Conservation (phyloP, 2,329 filamentous ascomycete genomes). For the Diaporthe destruens region DNA sequence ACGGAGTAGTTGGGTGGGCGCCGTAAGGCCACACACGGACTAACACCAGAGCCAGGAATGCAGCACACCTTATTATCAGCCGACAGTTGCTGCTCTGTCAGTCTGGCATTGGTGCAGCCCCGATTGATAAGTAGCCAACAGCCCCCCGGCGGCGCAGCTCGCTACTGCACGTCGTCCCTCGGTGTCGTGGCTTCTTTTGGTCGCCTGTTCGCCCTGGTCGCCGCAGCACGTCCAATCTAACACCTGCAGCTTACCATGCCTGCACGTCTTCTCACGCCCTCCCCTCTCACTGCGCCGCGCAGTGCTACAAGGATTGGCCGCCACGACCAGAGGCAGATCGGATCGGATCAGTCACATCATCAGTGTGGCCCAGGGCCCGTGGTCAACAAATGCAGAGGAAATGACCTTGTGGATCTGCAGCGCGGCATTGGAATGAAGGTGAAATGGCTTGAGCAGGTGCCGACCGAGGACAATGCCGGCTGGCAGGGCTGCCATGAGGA, state of each 20-base stretch:
- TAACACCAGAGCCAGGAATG: slow-evolving; percentile 30
- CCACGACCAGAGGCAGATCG: slow-evolving; percentile 21
- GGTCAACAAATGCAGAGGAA: slow-evolving; percentile 31
- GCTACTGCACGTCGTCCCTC: slow-evolving; percentile 15
- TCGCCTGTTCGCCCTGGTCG: slow-evolving; percentile 20
- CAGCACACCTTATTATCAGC: slow-evolving; percentile 27
- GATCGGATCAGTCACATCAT: no score
- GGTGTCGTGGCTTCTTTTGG: slow-evolving; percentile 18
- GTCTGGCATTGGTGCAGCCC: slow-evolving; percentile 23
- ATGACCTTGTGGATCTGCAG: slow-evolving; percentile 27
- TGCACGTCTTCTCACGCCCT: background rate
- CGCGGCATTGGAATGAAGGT: slow-evolving; percentile 30
- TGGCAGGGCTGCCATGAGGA: slow-evolving; percentile 14
- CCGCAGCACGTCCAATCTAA: slow-evolving; percentile 32
- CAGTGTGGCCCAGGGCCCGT: slow-evolving; percentile 4
- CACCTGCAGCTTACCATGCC: slow-evolving; percentile 33
- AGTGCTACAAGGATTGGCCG: slow-evolving; percentile 22
- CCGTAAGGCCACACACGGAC: slow-evolving; percentile 20
- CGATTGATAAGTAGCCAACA: slow-evolving; percentile 27
- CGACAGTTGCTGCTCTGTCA: slow-evolving; percentile 14
- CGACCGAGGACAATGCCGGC: slow-evolving; percentile 23
- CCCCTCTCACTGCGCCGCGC: slow-evolving; percentile 8
- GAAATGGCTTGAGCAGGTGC: slow-evolving; percentile 16
- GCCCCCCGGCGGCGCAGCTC: slow-evolving; percentile 20
- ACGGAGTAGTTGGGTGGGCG: no score